Percentiles rank a stretch among this genome's conserved stretches.
These are phyloP conservation scores for Venturia aucupariae DNA, from an alignment of 2,329 filamentous ascomycete genomes.

Conservation along the genomic window DNA sequence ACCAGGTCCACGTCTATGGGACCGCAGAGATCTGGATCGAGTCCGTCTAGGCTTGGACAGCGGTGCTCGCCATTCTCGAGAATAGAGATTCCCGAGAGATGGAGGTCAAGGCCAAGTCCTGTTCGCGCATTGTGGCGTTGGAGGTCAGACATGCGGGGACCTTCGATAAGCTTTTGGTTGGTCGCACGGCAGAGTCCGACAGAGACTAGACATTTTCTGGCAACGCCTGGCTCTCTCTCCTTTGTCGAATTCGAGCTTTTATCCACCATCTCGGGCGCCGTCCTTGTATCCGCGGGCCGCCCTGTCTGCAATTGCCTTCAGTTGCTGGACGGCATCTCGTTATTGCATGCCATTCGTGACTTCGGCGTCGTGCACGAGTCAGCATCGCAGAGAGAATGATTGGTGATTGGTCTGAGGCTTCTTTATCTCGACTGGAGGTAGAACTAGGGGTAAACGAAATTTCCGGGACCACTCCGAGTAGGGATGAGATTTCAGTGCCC, in stretches of 20 bases:
- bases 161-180: conserved; percentile 1
- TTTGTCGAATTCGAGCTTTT: background rate
- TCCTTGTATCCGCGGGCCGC: background rate
- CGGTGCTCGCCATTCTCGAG: background rate
- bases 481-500: background rate
- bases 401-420: background rate
- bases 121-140: background rate
- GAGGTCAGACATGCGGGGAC: background rate
- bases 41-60: background rate
- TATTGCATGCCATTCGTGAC: background rate
- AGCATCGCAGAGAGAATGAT: background rate
- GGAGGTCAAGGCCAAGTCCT: background rate
- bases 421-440: background rate
- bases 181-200: background rate
- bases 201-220: background rate
- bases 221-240: background rate
- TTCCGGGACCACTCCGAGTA: background rate
- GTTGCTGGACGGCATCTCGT: background rate
- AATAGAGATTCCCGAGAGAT: background rate
- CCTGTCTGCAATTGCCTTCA: background rate
- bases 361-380: background rate
- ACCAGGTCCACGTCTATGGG: background rate
- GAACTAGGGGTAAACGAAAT: background rate
- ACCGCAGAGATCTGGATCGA: background rate
- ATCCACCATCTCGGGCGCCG: background rate